Evolutionary conservation across 73 alveolate species (phyloP), one percentile per base, ranked within the genome.

Genomic region (Stentor roeselii): DNA sequence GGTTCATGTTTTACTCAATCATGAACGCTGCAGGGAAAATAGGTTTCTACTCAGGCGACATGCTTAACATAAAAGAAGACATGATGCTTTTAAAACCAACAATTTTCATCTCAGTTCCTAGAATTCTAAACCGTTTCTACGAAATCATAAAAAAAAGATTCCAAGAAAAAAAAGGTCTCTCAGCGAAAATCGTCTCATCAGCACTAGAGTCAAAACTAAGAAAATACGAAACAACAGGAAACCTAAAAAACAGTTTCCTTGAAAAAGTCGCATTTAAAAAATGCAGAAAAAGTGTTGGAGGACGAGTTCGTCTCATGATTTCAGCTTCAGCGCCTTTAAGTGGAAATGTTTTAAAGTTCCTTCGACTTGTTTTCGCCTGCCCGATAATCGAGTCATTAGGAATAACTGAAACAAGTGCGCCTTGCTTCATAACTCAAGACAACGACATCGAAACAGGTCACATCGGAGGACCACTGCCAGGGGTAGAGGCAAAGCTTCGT

Each of bases 261-360:
- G 99, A 97, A 86, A 59, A 67, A 36, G 39, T 93, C 31, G 93
- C 92, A 34, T 96, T 97, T 83, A 93, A 92, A 31, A 85, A 93
- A 75, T 83, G 92, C 38, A 93, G 86, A 78, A 94, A 74, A 50
- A 82, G 92, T 27, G 75, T 96, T 35, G 99, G 99, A n/a, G 98
- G 98, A 3, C 90, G 95, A 88, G 96, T 95, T 27, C 89, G 98
- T 50, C 40, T 88, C 41, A 89, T 95, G 89, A 85, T 82, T 74
- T 90, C 98, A 1, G 99, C 98, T 3, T 86, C 98, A 0, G 99
- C 99, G 14, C 99, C 99, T 3, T 93, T 97, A 6, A 82, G 97
- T 27, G 86, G 85, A 36, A 95, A 95, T 42, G 95, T 97, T 32
- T 80, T 91, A 39, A 94, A 89, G 41, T 97, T 95, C 88, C 67